Evolutionary conservation across 164 flowering plant genomes (phyloP), one percentile per base, ranked within the genome.

Genomic region (Chloranthus sessilifolius): DNA sequence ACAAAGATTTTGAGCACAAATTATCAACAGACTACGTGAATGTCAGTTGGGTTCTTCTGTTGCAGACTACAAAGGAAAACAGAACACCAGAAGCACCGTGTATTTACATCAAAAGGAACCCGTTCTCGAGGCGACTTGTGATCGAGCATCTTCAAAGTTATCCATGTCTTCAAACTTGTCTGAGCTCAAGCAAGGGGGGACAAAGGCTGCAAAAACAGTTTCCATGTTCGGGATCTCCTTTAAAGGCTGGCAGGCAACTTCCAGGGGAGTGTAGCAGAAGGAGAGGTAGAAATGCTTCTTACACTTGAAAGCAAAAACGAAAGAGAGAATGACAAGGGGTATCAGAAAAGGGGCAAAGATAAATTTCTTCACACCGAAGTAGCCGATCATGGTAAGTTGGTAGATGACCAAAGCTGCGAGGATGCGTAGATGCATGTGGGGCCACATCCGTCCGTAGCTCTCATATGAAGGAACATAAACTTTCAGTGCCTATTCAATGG

Each of bases 361-460:
- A 61, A 86, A 88, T 52, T 64, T 37, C 73, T 79, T 86, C 23
- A 61, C 53, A 15, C 60, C 67, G 30, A 88, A 74, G 73, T 70
- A 88, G 47, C 91, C 95, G 17, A 79, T 20, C 95, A 88, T 86
- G 30, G 95, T 79, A 7, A 78, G 43, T 68, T 92, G 99, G 69
- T 50, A 88, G 15, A 88, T 47, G 1, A 88, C 12, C 38, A 92
- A 65, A 29, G 95, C 58, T 6, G 89, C 95, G 2, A 86, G 11
- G 11, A 92, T 56, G 2, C 99, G 83, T 7, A 31, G 37, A 42
- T 74, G 75, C 27, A 92, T 69, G 75, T 88, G 99, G 2, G 99
- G 99, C 99, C 99, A 92, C 91, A 84, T 82, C 49, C 75, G 73
- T 37, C 97, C 99, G 37, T 88, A 66, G 84, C 87, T 92, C 66